Evolutionary conservation across 2,329 filamentous ascomycete species (phyloP).

Genomic region (Biscogniauxia marginata): DNA sequence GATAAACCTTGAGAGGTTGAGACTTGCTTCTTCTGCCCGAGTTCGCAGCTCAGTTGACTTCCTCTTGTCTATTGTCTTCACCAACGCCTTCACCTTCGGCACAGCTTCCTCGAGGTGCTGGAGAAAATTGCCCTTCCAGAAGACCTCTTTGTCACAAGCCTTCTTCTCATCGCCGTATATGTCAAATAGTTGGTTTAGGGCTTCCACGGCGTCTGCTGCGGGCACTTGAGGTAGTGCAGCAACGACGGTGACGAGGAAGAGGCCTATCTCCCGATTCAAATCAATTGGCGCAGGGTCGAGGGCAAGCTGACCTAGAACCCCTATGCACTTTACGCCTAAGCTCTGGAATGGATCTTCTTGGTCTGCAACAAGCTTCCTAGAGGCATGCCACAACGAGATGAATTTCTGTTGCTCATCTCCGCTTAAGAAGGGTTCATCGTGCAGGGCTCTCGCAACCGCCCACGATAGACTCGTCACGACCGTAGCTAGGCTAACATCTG

Average conservation of each 20-base stretch:
- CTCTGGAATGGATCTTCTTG: slow-evolving; percentile 57
- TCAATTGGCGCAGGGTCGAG: slow-evolving; percentile 50
- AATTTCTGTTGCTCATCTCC: slow-evolving; percentile 60
- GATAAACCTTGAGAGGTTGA: slow-evolving; percentile 63
- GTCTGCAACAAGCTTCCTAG: slow-evolving; percentile 39
- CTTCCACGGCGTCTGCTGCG: slow-evolving; percentile 60
- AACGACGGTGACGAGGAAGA: slow-evolving; percentile 59
- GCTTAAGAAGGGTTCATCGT: slow-evolving; percentile 46
- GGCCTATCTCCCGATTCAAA: slow-evolving; percentile 61
- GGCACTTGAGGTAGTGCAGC: slow-evolving; percentile 51
- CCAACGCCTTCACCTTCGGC: slow-evolving; percentile 54
- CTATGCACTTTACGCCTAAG: slow-evolving; percentile 65
- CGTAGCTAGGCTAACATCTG: slow-evolving; percentile 60
- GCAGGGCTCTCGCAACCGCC: slow-evolving; percentile 59
- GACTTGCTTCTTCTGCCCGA: slow-evolving; percentile 58
- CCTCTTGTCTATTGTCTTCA: slow-evolving; percentile 62
- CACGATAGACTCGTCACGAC: slow-evolving; percentile 64
- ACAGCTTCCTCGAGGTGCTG: slow-evolving; percentile 55
- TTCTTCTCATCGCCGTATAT: slow-evolving; percentile 62
- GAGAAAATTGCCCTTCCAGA: slow-evolving; percentile 61
- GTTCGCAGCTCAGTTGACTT: slow-evolving; percentile 54
- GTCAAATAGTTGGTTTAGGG: slow-evolving; percentile 65
- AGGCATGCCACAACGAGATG: slow-evolving; percentile 63
- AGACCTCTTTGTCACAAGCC: slow-evolving; percentile 60
- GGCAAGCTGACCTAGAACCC: slow-evolving; percentile 63